Evolutionary conservation across 306 rosid genomes (phyloP), one percentile per base, ranked within the genome.

Genomic region (Citrullus amarus): DNA sequence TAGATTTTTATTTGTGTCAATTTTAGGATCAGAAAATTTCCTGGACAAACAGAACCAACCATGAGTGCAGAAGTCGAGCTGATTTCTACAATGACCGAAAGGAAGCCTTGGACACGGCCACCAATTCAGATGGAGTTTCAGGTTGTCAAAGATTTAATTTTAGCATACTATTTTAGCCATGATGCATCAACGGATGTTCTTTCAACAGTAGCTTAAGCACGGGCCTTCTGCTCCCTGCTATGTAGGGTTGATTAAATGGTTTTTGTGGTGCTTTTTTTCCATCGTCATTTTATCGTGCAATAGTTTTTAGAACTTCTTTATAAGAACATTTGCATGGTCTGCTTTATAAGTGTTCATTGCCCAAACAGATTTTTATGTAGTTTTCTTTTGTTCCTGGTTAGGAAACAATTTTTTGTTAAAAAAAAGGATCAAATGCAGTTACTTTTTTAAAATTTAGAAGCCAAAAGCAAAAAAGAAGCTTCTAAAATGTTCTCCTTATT

Each of bases 91-190:
- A 92, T 96, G 82, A 80, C 92, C 43, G 98, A 96, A 82, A 96
- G 93, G 89, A 96, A 96, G 76, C 89, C 98, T 67, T 90, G 93
- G 96, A 96, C 98, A 55, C 89, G 93, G 79, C 99, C 98, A 14
- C 98, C 98, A 72, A 96, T 96, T 85, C 98, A 92, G 90, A 92
- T 96, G 99, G 99, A 96, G 83, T 92, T 92, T 80, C 99, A 96
- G 99, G 97, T 96, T 72, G 84, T 81, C 77, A 82, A 48, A 71
- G 39, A 69, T 62, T 48, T 72, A 72, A 4, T 50, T 54, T 8
- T 59, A 61, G 55, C 70, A 28, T 78, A 16, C 30, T 34, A 63
- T 36, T 62, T 77, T 60, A 5, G 39, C 5, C 0, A 67, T 36
- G 54, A 62, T 32, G 51, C 74, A 48, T 81, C 4, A 14, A 39